phyloP scores from a whole-genome alignment of 2,329 filamentous ascomycete species.

The Phyllosticta capitalensis region DNA sequence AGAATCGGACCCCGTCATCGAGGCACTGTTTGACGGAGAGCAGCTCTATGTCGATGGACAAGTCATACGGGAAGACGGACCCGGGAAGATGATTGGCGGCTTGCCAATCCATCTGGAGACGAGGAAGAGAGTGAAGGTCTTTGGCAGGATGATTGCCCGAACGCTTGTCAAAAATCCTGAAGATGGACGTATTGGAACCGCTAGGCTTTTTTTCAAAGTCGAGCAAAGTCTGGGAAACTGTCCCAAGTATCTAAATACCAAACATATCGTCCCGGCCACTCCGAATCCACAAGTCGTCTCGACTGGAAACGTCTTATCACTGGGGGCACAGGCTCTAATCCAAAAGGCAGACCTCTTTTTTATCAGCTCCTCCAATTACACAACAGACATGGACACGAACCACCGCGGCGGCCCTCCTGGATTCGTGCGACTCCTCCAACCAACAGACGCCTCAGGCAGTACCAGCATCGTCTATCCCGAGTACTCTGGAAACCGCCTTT shows the following conservation, averaged over 20 bases:
- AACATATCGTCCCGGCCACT: constrained; percentile 47
- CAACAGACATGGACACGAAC: constrained; percentile 70
- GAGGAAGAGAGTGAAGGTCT: constrained; percentile 64
- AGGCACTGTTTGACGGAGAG: constrained; percentile 46
- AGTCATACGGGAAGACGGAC: constrained; percentile 30
- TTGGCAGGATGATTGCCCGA: constrained; percentile 50
- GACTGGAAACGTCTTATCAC: constrained; percentile 38
- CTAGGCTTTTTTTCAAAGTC: constrained; percentile 58
- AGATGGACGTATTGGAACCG: constrained; percentile 22
- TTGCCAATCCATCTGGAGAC: constrained; percentile 55
- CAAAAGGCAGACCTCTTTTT: constrained; percentile 66
- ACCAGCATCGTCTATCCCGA: constrained; percentile 61
- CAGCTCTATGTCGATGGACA: constrained; percentile 29
- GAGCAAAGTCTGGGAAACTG: constrained; percentile 70
- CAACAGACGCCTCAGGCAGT: constrained; percentile 31
- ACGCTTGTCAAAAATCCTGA: constrained; percentile 16
- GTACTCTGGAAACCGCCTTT: constrained; percentile 74
- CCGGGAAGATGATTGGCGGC: constrained; percentile 49
- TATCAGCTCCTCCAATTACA: constrained; percentile 55
- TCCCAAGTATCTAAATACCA: constrained; percentile 78
- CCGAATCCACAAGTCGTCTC: constrained; percentile 46
- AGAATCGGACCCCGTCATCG: constrained; percentile 59
- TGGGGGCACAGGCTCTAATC: constrained; percentile 50
- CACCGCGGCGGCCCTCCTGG: constrained; percentile 66
- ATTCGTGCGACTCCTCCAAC: constrained; percentile 60